phyloP scores from a whole-genome alignment of 192 early-diverging fungal species.

The Thamnidium elegans region DNA sequence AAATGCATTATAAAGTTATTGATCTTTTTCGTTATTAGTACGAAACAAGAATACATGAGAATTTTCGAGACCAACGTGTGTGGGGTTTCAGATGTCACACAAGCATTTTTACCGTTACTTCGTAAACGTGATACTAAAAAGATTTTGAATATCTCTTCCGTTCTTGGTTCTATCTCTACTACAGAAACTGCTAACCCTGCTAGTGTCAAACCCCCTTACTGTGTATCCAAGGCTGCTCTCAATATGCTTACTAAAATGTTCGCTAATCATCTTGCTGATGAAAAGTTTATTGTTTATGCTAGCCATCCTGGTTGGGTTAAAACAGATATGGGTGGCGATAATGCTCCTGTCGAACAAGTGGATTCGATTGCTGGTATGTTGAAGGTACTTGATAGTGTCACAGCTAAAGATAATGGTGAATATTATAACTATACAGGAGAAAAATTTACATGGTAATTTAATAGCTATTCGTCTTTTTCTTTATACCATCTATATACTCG shows the following conservation, averaged over 20 bases:
- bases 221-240: slow-evolving; percentile 19
- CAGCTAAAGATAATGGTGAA: slow-evolving; percentile 13
- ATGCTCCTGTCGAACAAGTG: background rate
- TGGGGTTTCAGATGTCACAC: slow-evolving; percentile 19
- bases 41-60: background rate
- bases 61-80: slow-evolving; percentile 36
- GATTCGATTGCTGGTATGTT: slow-evolving; percentile 22
- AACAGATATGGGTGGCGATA: slow-evolving; percentile 19
- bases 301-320: slow-evolving; percentile 29
- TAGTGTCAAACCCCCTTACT: slow-evolving; percentile 7
- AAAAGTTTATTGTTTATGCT: slow-evolving; percentile 11
- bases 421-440: slow-evolving; percentile 20
- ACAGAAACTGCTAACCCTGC: background rate
- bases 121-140: slow-evolving; percentile 20
- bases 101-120: slow-evolving; percentile 16
- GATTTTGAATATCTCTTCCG: slow-evolving; percentile 33
- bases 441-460: slow-evolving; percentile 21
- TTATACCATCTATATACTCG: too few species aligned
- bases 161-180: slow-evolving; percentile 18
- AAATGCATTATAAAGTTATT: background rate
- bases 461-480: too few species aligned
- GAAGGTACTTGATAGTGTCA: background rate
- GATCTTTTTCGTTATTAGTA: too few species aligned
- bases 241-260: slow-evolving; percentile 23
- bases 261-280: slow-evolving; percentile 1